These are phyloP conservation scores for Trypanosoma brucei DNA, from an alignment of 208 protist species.

Conservation along the genomic window DNA sequence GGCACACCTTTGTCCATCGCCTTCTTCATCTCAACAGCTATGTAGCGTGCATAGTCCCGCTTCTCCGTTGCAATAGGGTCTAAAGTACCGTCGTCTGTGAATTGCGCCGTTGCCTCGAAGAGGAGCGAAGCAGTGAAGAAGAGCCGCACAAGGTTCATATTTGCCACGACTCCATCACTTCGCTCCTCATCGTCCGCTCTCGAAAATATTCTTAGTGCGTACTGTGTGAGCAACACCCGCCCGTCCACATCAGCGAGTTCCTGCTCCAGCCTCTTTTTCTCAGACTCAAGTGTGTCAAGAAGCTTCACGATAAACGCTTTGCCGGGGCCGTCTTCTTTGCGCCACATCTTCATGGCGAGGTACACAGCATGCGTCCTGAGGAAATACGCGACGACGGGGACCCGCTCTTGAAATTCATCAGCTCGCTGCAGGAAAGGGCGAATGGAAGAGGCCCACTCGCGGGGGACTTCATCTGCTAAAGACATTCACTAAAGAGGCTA, in stretches of 20 bases:
- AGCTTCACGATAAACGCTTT: slow-evolving; percentile 49
- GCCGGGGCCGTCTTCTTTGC: slow-evolving; percentile 42
- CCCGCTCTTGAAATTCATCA: slow-evolving; percentile 50
- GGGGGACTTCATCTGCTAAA: slow-evolving; percentile 33
- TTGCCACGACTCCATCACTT: slow-evolving; percentile 27
- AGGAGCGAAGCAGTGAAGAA: slow-evolving; percentile 70
- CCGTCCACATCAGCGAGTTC: slow-evolving; percentile 42
- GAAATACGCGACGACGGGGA: slow-evolving; percentile 70
- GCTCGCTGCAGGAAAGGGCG: slow-evolving; percentile 71
- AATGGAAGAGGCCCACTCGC: slow-evolving; percentile 30
- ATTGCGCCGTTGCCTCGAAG: slow-evolving; percentile 79
- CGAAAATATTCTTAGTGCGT: slow-evolving; percentile 65
- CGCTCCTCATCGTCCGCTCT: slow-evolving; percentile 78
- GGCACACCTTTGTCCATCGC: slow-evolving; percentile 37
- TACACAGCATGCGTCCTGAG: slow-evolving; percentile 65
- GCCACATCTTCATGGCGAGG: slow-evolving; percentile 42
- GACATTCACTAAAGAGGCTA: slow-evolving; percentile 14
- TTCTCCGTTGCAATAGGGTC: slow-evolving; percentile 62
- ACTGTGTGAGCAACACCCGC: slow-evolving; percentile 57
- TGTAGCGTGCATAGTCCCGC: slow-evolving; percentile 79
- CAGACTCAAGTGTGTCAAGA: slow-evolving; percentile 39
- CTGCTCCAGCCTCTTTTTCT: slow-evolving; percentile 31
- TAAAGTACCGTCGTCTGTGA: slow-evolving; percentile 54
- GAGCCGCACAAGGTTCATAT: slow-evolving; percentile 45
- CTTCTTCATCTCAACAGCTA: slow-evolving; percentile 69